Evolutionary conservation across 306 rosid species (phyloP).

Genomic region (Quercus alba): DNA sequence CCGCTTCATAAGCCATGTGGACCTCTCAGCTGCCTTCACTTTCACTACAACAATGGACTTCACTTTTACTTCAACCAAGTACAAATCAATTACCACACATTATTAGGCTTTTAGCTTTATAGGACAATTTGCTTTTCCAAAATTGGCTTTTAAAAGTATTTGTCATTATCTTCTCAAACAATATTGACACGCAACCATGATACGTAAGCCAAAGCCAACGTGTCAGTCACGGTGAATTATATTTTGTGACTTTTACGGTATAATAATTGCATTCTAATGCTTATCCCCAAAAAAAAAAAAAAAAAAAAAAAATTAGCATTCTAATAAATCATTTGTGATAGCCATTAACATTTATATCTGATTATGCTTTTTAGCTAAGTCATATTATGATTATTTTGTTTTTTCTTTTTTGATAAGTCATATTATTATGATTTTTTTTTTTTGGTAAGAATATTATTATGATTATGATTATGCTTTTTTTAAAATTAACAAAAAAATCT

Average conservation of each 20-base stretch:
- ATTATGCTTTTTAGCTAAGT: too few species aligned
- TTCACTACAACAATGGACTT: neutral
- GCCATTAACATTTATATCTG: too few species aligned
- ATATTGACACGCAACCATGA: neutral
- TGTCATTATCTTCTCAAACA: slow-evolving; percentile 4
- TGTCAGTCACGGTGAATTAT: neutral
- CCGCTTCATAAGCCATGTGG: neutral
- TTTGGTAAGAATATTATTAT: too few species aligned
- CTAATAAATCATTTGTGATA: too few species aligned
- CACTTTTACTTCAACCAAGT: neutral
- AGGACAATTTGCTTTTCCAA: neutral
- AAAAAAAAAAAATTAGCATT: too few species aligned
- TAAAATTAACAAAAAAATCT: too few species aligned
- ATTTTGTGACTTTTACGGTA: neutral
- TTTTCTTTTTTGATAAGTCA: too few species aligned
- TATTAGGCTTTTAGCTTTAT: neutral
- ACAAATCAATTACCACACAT: neutral
- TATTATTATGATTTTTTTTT: too few species aligned
- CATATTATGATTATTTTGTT: too few species aligned
- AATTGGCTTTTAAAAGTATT: neutral
- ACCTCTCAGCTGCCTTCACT: neutral
- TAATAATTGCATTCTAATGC: neutral
- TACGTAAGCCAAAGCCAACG: slow-evolving; percentile 4
- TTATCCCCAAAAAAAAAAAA: too few species aligned
- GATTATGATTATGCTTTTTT: too few species aligned